These are phyloP conservation scores for Tephrocybe rancida DNA, from an alignment of 768 basidiomycete genomes.

Conservation along the genomic window DNA sequence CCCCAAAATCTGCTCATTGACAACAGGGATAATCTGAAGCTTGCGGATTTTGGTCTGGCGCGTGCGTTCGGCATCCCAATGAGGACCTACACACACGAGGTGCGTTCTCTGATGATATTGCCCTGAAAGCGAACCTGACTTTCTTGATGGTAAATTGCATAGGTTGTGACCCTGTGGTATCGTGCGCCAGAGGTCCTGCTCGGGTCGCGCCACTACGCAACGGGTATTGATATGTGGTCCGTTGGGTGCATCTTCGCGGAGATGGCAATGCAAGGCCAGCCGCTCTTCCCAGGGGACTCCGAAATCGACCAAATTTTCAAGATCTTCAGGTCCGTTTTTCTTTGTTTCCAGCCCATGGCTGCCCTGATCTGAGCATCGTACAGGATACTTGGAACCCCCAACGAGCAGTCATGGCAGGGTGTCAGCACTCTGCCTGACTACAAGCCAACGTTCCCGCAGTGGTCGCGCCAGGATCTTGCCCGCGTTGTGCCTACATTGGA, in stretches of 20 bases:
- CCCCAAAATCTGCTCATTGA: slow-evolving; percentile 96
- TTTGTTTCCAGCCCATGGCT: not conserved
- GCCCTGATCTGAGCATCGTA: not conserved
- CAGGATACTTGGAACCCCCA: slow-evolving; percentile 94
- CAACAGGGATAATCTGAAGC: slow-evolving; percentile 86
- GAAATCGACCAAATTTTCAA: slow-evolving; percentile 99
- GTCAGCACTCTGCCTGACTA: slow-evolving; percentile 89
- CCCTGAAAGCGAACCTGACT: not conserved
- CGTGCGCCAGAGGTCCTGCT: slow-evolving; percentile 97
- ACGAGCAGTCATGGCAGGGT: slow-evolving; percentile 90
- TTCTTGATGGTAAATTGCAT: slow-evolving; percentile 1
- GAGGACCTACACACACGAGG: slow-evolving; percentile 99
- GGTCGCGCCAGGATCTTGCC: slow-evolving; percentile 77
- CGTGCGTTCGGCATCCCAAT: slow-evolving; percentile 98
- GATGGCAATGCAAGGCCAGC: slow-evolving; percentile 90
- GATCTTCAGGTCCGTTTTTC: slow-evolving; percentile 79
- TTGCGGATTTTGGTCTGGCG: slow-evolving; percentile 96
- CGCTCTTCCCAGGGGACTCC: slow-evolving; percentile 97
- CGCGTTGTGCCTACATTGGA: slow-evolving; percentile 72
- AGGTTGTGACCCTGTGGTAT: slow-evolving; percentile 99
- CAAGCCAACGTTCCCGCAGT: slow-evolving; percentile 96
- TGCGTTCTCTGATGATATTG: slow-evolving; percentile 31
- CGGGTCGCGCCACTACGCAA: slow-evolving; percentile 94
- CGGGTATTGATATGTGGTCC: slow-evolving; percentile 99
- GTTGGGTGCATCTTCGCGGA: slow-evolving; percentile 99